phyloP scores from a whole-genome alignment of 2,329 filamentous ascomycete species.

The Claviceps arundinis region DNA sequence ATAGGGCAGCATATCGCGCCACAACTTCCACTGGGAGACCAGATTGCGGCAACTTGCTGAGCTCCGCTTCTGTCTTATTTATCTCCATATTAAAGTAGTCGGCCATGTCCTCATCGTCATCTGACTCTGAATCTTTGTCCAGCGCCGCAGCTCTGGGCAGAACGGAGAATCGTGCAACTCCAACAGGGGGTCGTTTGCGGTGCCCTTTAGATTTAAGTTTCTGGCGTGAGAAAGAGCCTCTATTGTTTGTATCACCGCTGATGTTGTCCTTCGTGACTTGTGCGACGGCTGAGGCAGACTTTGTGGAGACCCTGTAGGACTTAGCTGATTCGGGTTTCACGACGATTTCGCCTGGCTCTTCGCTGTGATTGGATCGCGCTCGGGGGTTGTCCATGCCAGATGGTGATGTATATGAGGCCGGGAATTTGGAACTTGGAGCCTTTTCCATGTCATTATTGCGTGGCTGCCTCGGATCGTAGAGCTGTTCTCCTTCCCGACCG shows the following conservation, averaged over 20 bases:
- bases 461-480: slow-evolving; percentile 30
- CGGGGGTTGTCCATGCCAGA: slow-evolving; percentile 21
- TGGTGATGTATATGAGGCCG: too few species aligned
- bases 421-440: slow-evolving; percentile 17
- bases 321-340: slow-evolving; percentile 24
- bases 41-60: slow-evolving; percentile 32
- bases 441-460: slow-evolving; percentile 41
- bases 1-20: slow-evolving; percentile 31
- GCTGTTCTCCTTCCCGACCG: slow-evolving; percentile 20
- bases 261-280: background rate
- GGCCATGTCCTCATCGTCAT: slow-evolving; percentile 46
- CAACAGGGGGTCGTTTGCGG: slow-evolving; percentile 17
- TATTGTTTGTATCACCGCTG: background rate
- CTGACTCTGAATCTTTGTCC: slow-evolving; percentile 30
- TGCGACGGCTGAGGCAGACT: background rate
- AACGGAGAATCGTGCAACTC: slow-evolving; percentile 25
- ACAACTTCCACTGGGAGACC: slow-evolving; percentile 28
- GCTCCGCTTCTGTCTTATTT: slow-evolving; percentile 33
- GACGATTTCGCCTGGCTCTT: slow-evolving; percentile 34
- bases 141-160: slow-evolving; percentile 22
- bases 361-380: slow-evolving; percentile 26
- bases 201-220: slow-evolving; percentile 8
- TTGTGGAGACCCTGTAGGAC: background rate
- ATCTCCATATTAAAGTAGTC: slow-evolving; percentile 43
- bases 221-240: background rate